Evolutionary conservation across 2,329 filamentous ascomycete species (phyloP), one percentile per base, ranked within the genome.

Genomic region (Phaeoacremonium minimum): DNA sequence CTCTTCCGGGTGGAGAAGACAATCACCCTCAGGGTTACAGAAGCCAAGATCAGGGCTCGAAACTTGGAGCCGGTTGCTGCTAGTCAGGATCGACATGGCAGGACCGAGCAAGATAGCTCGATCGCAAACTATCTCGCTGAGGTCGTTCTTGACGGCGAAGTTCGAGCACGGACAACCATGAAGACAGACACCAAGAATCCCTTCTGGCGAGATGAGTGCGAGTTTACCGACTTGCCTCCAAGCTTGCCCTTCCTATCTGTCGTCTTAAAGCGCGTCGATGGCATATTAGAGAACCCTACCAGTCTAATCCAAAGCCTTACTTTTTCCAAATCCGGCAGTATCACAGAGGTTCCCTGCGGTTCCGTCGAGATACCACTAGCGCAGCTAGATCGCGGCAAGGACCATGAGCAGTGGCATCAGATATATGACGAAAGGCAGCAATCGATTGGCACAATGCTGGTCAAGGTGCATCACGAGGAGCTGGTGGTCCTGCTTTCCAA

Each of bases 381-480:
- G 40, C 84, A 89, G 44, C 61, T 95, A 13, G 86, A 91, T 26
- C 73, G 78, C 0, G 83, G 82, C 13, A 84, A 84, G 51, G 85
- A 91, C 39, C 74, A 83, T 20, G 91, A 97, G 58, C 84, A 89
- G 51, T 96, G 90, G 91, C 85, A 88, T 67, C 84, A 83, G 13
- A 78, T 95, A 15, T 63, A 83, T 33, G 87, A 95, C 51, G 82
- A 85, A 46, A 80, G 77, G 45, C 80, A 87, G 42, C 83, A 89
- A 48, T 69, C 73, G 2, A 76, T 95, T 33, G 91, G 90, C 18
- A 87, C 90, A 43, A 84, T 95, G 67, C 72, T 95, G 35, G 78
- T 96, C 61, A 88, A 82, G 53, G 72, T 94, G 15, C 80, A 83
- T 30, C 81, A 93, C 46, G 87, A 95, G 37, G 91, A 98, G 61